Evolutionary conservation across 495 filamentous ascomycete species (phyloP), one percentile per base, ranked within the genome.

Genomic region (Penicillium tannophilum): DNA sequence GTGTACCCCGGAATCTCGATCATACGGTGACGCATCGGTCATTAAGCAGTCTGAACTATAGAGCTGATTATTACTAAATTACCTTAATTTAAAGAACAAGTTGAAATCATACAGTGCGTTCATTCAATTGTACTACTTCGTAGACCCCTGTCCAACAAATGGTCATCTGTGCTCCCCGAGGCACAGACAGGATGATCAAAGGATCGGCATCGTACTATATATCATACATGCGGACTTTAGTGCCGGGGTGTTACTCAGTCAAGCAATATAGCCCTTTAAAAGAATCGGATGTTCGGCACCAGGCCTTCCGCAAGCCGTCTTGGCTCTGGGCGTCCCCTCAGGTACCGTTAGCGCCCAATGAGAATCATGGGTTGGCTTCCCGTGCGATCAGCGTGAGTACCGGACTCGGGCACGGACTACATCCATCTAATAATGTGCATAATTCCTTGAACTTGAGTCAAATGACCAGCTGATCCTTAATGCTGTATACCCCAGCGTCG

Each of bases 291-390:
- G 33, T 39, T 12, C 49, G 49, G 49, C 49, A 52, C 19, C n/a
- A 52, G 11, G 20, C 10, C 19, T 20, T 52, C 49, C 49, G 49
- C 19, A 36, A 10, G 17, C 49, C 30, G n/a, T 36, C 19, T 41
- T 20, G 31, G 17, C 35, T 28, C 28, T 41, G 17, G n/a, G 20
- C 17, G n/a, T 41, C 4, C 24, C 35, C 49, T 30, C 49, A 36
- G 35, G 49, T 39, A 36, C 33, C 46, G 26, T 24, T 39, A 6
- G 31, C 31, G 49, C 20, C 49, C 49, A 52, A 52, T 52, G 17
- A 31, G 4, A 17, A 23, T 12, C 19, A 20, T 28, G 28, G 28
- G 28, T 28, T 28, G 28, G 6, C 28, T 51, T 51, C 48, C 48
- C 48, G 48, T 51, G 48, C 48, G 49, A 52, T 41, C 35, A 39